Evolutionary conservation across 345 rosid genomes (phyloP).

Genomic region (Dipteronia sinensis): DNA sequence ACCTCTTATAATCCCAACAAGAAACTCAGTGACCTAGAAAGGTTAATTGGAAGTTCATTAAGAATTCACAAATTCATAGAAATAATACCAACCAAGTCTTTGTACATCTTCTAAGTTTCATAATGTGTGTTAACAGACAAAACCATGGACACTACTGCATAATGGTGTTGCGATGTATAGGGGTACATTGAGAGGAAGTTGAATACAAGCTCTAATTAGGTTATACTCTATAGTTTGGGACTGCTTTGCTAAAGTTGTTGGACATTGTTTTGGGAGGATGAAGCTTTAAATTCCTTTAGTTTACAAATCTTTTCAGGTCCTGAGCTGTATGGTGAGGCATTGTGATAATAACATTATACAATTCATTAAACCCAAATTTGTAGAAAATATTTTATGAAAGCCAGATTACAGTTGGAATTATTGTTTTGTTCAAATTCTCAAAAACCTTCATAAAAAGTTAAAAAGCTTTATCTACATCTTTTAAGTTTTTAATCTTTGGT

Average conservation of each 20-base stretch:
- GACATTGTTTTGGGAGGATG: conserved; percentile 1
- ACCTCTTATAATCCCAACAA: not conserved
- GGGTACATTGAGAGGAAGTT: not conserved
- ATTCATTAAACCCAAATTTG: not conserved
- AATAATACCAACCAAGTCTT: too few species aligned
- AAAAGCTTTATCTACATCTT: not conserved
- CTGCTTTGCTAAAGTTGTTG: not conserved
- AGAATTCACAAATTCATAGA: not conserved
- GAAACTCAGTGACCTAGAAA: not conserved
- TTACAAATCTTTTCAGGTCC: not conserved
- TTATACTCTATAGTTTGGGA: not conserved
- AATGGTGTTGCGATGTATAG: not conserved
- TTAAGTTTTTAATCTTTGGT: not conserved
- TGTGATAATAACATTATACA: not conserved
- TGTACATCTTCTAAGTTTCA: too few species aligned
- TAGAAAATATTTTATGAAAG: not conserved
- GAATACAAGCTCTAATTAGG: not conserved
- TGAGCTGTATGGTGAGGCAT: not conserved
- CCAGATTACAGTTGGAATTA: not conserved
- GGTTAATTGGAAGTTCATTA: not conserved
- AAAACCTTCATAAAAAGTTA: not conserved
- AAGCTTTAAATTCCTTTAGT: not conserved
- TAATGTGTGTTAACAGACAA: too few species aligned
- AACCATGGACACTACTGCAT: not conserved
- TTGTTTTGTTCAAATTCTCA: not conserved